These are phyloP conservation scores for Nakazawaea anatomiae DNA, from an alignment of 805 yeast genomes.

Conservation along the genomic window DNA sequence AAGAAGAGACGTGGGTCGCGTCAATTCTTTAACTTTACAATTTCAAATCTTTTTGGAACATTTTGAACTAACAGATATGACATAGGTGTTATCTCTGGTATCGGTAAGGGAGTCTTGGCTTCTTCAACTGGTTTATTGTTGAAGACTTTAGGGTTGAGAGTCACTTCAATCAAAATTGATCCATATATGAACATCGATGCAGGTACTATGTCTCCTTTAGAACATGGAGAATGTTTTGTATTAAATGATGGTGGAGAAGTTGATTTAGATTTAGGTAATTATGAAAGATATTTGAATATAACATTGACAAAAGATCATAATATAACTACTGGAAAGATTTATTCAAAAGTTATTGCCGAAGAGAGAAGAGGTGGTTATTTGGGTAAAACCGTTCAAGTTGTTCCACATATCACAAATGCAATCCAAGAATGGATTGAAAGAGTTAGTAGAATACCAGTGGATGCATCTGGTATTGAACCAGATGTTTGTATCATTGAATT, in stretches of 20 bases:
- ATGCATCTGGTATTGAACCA: slow-evolving; percentile 79
- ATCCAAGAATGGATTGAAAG: slow-evolving; percentile 98
- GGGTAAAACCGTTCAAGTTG: slow-evolving; percentile 99
- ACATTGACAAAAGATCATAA: slow-evolving; percentile 92
- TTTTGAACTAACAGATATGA: background rate
- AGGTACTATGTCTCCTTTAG: slow-evolving; percentile 98
- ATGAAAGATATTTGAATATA: slow-evolving; percentile 92
- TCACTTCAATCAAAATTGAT: slow-evolving; percentile 95
- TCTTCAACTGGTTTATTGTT: slow-evolving; percentile 93
- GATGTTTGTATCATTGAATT: slow-evolving; percentile 95
- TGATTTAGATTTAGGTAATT: slow-evolving; percentile 95
- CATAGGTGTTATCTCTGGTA: slow-evolving; percentile 91
- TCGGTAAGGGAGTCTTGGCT: slow-evolving; percentile 98
- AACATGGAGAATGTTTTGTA: slow-evolving; percentile 98
- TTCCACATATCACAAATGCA: slow-evolving; percentile 95
- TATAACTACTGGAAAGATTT: slow-evolving; percentile 97
- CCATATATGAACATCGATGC: slow-evolving; percentile 99
- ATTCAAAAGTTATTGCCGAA: slow-evolving; percentile 86
- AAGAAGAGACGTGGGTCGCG: too few relatives aligned
- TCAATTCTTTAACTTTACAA: too few relatives aligned
- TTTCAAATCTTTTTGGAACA: background rate
- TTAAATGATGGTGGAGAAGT: slow-evolving; percentile 99
- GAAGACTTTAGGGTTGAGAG: slow-evolving; percentile 90
- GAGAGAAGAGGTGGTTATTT: slow-evolving; percentile 96
- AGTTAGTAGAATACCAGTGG: slow-evolving; percentile 89